Evolutionary conservation across 2,329 filamentous ascomycete genomes (phyloP).

Genomic region (Phaeosphaeria sp.): DNA sequence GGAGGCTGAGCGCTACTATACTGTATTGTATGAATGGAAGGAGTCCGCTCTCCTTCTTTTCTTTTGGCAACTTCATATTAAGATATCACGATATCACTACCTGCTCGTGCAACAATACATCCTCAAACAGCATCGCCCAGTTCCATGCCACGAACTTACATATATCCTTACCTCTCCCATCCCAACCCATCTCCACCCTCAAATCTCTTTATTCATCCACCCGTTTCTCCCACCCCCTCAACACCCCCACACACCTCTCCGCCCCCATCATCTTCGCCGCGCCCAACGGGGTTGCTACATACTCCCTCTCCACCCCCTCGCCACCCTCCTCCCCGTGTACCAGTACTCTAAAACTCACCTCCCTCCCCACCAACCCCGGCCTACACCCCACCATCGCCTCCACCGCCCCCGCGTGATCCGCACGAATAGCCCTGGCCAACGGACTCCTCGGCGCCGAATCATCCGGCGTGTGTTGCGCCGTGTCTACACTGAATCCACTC

Average conservation of each 20-base stretch:
- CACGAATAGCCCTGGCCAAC: neutral
- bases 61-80: too few relatives aligned
- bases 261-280: neutral
- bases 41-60: too few relatives aligned
- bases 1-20: too few relatives aligned
- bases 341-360: neutral
- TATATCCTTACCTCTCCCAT: too few relatives aligned
- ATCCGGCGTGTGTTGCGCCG: neutral
- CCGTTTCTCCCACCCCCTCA: neutral
- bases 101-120: too few relatives aligned
- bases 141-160: too few relatives aligned
- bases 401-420: neutral
- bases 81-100: too few relatives aligned
- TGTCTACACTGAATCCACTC: neutral
- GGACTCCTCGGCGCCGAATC: slow-evolving; percentile 2
- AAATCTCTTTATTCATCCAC: neutral
- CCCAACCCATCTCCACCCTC: too few relatives aligned
- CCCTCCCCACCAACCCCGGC: neutral
- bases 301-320: neutral
- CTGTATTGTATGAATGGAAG: too few relatives aligned
- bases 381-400: neutral
- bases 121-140: too few relatives aligned
- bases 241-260: neutral
- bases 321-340: neutral
- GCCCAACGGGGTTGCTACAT: neutral